phyloP scores from a whole-genome alignment of 2,329 filamentous ascomycete genomes.

The Fusarium bactridioides region DNA sequence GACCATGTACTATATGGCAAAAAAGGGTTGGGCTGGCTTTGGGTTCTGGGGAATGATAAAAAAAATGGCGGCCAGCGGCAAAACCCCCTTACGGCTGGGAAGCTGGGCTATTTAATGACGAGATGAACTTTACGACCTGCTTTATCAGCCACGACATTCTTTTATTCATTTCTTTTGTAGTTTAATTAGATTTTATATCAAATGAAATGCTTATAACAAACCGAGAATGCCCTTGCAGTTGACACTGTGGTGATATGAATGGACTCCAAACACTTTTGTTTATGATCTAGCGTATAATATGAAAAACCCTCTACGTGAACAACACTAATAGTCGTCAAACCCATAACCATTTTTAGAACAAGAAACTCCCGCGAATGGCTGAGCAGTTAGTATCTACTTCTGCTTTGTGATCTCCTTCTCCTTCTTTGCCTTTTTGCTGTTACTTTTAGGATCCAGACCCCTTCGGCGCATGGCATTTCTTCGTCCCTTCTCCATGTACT shows the following conservation, averaged over 20 bases:
- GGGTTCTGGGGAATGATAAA: slow-evolving; percentile 36
- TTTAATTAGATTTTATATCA: slow-evolving; percentile 19
- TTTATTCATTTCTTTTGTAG: slow-evolving; percentile 6
- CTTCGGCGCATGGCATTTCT: slow-evolving; percentile 76
- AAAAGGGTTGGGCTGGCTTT: slow-evolving; percentile 15
- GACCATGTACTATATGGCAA: slow-evolving; percentile 39
- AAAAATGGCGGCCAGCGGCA: slow-evolving; percentile 35
- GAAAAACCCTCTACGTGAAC: slow-evolving; percentile 22
- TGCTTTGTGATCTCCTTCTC: slow-evolving; percentile 40
- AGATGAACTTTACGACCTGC: slow-evolving; percentile 43
- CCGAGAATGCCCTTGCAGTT: neutral
- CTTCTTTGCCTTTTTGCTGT: slow-evolving; percentile 46
- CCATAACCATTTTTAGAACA: slow-evolving; percentile 27
- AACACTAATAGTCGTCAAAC: slow-evolving; percentile 18
- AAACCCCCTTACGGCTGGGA: slow-evolving; percentile 29
- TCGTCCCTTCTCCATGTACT: slow-evolving; percentile 77
- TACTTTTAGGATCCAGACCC: slow-evolving; percentile 74
- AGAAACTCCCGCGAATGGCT: slow-evolving; percentile 26
- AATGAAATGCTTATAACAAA: slow-evolving; percentile 12
- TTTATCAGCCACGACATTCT: slow-evolving; percentile 11
- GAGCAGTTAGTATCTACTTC: slow-evolving; percentile 30
- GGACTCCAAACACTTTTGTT: slow-evolving; percentile 10
- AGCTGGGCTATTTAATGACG: slow-evolving; percentile 38
- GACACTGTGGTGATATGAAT: neutral
- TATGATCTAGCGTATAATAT: slow-evolving; percentile 26